Conservation (phyloP, 352 stramenopile genomes). For the Thalassiosira livingstoniorum region DNA sequence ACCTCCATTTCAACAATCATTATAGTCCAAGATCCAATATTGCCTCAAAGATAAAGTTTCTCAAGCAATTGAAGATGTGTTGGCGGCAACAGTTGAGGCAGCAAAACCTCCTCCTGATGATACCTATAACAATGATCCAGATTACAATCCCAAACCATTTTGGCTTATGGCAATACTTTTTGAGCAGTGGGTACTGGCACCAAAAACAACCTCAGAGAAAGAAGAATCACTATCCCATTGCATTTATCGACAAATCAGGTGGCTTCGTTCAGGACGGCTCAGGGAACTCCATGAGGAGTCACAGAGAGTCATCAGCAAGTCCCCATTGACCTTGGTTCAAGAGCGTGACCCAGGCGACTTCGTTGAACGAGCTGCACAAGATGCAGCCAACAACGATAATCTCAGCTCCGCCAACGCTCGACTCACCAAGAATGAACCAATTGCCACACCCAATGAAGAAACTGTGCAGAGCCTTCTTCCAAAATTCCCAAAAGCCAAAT, state of each 20-base stretch:
- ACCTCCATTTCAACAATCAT: slow-evolving; percentile 18
- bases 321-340: neutral
- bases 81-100: slow-evolving; percentile 3
- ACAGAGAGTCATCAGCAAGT: slow-evolving; percentile 18
- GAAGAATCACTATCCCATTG: slow-evolving; percentile 11
- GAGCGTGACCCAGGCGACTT: too few relatives aligned
- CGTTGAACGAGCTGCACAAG: slow-evolving; percentile 25
- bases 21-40: neutral
- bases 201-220: neutral
- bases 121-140: neutral
- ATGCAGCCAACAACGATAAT: slow-evolving; percentile 45
- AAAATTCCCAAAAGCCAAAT: neutral
- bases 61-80: neutral
- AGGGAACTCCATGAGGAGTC: slow-evolving; percentile 11
- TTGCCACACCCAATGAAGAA: slow-evolving; percentile 13
- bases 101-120: neutral
- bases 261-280: neutral
- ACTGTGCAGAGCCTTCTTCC: neutral
- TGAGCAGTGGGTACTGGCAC: slow-evolving; percentile 15
- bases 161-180: slow-evolving; percentile 6
- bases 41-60: neutral
- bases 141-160: slow-evolving; percentile 7
- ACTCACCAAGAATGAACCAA: slow-evolving; percentile 11
- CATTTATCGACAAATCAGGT: slow-evolving; percentile 9
- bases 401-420: slow-evolving; percentile 30